Percentiles rank a stretch among this genome's conserved stretches.
phyloP scores from a whole-genome alignment of 768 basidiomycete species.

The Hemileccinum rubropunctum region DNA sequence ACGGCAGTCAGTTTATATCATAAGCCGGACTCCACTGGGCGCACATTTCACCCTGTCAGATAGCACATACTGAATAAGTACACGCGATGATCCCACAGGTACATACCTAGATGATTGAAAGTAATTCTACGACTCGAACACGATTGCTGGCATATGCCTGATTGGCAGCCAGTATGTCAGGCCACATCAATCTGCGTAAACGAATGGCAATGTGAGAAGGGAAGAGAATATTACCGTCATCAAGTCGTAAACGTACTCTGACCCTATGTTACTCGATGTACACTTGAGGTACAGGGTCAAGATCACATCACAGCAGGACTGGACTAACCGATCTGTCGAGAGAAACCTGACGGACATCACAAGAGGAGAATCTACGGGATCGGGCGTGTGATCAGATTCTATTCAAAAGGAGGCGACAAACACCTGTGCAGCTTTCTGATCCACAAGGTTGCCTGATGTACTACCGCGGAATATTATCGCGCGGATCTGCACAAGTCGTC shows the following conservation, averaged over 20 bases:
- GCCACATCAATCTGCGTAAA: constrained; percentile 30
- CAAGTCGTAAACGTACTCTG: constrained; percentile 31
- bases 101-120: constrained; percentile 33
- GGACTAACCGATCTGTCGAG: constrained; percentile 19
- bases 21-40: constrained; percentile 10
- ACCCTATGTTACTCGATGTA: constrained; percentile 27
- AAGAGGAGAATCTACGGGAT: constrained; percentile 31
- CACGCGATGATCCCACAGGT: too few species aligned
- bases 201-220: constrained; percentile 9
- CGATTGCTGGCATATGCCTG: constrained; percentile 25
- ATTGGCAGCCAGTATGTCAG: constrained; percentile 31
- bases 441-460: constrained; percentile 33
- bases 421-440: constrained; percentile 36
- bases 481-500: constrained; percentile 26
- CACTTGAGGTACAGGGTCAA: constrained; percentile 30
- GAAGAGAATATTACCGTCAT: constrained; percentile 2
- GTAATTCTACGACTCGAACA: constrained; percentile 24
- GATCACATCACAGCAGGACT: constrained; percentile 17
- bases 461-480: constrained; percentile 23
- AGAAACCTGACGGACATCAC: constrained; percentile 28
- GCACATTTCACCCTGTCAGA: constrained; percentile 28
- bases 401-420: constrained; percentile 20
- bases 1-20: constrained; percentile 11
- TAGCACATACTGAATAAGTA: not conserved
- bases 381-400: constrained; percentile 18